These are phyloP conservation scores for Backusella westeae DNA, from an alignment of 192 early-diverging fungal genomes.

Conservation along the genomic window DNA sequence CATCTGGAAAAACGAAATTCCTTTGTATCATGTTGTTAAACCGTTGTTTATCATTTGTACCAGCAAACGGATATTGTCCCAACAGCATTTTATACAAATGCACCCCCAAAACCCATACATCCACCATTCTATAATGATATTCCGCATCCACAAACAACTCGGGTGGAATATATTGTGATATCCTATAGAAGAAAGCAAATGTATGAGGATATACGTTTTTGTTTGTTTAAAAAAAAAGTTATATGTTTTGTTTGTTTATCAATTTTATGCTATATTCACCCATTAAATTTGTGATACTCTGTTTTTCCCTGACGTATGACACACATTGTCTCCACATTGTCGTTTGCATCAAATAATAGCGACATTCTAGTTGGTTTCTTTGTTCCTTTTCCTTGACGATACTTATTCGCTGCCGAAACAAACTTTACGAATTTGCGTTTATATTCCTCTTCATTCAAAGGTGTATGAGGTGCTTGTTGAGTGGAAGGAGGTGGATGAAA, in stretches of 20 bases:
- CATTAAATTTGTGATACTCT: constrained; percentile 22
- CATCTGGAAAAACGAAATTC: constrained; percentile 21
- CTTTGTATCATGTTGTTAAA: constrained; percentile 33
- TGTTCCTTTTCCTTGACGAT: constrained; percentile 11
- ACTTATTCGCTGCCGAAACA: constrained; percentile 26
- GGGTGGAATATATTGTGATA: constrained; percentile 27
- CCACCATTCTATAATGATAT: constrained; percentile 30
- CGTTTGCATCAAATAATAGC: constrained; percentile 24
- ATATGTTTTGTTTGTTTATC: background rate
- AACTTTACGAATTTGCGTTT: constrained; percentile 32
- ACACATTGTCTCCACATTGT: constrained; percentile 18
- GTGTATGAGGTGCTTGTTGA: background rate
- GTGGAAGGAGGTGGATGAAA: background rate
- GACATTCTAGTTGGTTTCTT: constrained; percentile 21
- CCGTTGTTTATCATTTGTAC: constrained; percentile 30
- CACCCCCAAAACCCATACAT: constrained; percentile 92
- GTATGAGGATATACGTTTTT: background rate
- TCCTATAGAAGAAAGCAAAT: constrained; percentile 1
- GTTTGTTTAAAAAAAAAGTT: no score
- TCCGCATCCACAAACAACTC: constrained; percentile 7
- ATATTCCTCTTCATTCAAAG: constrained; percentile 18
- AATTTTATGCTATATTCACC: constrained; percentile 12
- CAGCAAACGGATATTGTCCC: constrained; percentile 47
- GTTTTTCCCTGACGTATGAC: constrained; percentile 3
- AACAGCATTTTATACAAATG: constrained; percentile 77